These are phyloP conservation scores for Podospora bellae-mahoneyi DNA, from an alignment of 495 filamentous ascomycete genomes.

Conservation along the genomic window DNA sequence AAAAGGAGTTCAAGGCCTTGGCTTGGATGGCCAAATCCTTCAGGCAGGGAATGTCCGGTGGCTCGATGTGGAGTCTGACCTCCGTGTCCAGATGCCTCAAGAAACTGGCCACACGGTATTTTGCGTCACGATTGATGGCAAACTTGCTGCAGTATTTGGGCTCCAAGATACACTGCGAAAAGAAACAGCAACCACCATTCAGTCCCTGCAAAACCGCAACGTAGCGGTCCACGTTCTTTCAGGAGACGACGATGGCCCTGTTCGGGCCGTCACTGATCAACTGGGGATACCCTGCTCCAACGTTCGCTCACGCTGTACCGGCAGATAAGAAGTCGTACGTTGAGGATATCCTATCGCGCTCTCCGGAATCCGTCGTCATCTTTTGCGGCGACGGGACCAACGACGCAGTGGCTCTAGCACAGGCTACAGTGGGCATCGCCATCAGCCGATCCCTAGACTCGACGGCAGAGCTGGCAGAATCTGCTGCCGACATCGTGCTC, in stretches of 20 bases:
- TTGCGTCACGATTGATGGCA: constrained; percentile 54
- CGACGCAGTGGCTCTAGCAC: constrained; percentile 69
- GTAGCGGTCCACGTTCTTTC: constrained; percentile 63
- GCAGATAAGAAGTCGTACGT: constrained; percentile 63
- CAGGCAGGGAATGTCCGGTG: constrained; percentile 64
- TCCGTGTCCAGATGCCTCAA: constrained; percentile 44
- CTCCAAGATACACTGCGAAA: constrained; percentile 58
- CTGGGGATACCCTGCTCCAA: constrained; percentile 51
- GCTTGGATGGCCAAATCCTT: constrained; percentile 27
- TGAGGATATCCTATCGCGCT: constrained; percentile 35
- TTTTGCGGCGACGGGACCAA: constrained; percentile 82
- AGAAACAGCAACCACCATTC: constrained; percentile 51
- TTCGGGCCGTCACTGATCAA: constrained; percentile 49
- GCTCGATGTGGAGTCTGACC: constrained; percentile 44
- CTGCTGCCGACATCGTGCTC: constrained; percentile 68
- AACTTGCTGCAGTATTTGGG: constrained; percentile 55
- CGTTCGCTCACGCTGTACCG: constrained; percentile 53
- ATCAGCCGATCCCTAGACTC: constrained; percentile 50
- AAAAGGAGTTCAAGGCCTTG: constrained; percentile 39
- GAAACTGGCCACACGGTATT: constrained; percentile 55
- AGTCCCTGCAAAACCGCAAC: constrained; percentile 49
- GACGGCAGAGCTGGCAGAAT: constrained; percentile 62
- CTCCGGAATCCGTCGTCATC: constrained; percentile 46
- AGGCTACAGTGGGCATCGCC: constrained; percentile 65
- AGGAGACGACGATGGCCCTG: constrained; percentile 63